Evolutionary conservation across 768 basidiomycete species (phyloP).

Genomic region (Agrocybe chaxingu): DNA sequence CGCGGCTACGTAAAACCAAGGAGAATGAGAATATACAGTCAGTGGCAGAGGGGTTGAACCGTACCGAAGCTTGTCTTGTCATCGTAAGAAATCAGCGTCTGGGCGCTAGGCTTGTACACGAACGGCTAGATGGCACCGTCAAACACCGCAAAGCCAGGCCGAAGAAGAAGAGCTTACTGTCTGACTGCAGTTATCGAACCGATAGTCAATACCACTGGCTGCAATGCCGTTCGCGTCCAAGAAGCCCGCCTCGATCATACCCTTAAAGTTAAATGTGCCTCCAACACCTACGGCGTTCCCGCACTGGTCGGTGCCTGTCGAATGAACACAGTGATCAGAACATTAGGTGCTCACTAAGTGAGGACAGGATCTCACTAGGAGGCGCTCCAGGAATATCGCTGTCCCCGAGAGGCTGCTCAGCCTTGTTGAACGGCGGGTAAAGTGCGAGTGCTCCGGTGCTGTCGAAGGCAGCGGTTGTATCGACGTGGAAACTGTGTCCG

Average conservation of each 20-base stretch:
- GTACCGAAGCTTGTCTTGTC: constrained; percentile 55
- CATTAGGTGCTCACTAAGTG: background rate
- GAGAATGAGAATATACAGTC: background rate
- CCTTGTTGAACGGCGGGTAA: constrained; percentile 49
- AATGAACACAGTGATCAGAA: background rate
- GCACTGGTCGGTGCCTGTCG: constrained; percentile 43
- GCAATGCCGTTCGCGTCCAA: constrained; percentile 42
- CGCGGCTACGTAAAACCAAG: constrained; percentile 26
- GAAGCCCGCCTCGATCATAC: constrained; percentile 53
- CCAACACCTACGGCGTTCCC: constrained; percentile 26
- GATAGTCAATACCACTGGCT: constrained; percentile 49
- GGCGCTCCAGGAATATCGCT: constrained; percentile 19
- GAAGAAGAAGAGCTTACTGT: constrained; percentile 48
- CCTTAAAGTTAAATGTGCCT: constrained; percentile 57
- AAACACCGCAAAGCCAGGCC: background rate
- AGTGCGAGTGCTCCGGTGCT: constrained; percentile 29
- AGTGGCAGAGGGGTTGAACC: background rate
- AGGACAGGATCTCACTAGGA: constrained; percentile 13
- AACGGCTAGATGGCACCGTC: constrained; percentile 44
- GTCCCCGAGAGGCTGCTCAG: constrained; percentile 48
- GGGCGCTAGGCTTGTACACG: constrained; percentile 51
- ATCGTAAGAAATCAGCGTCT: constrained; percentile 69
- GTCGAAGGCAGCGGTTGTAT: constrained; percentile 34
- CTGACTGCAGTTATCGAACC: constrained; percentile 66
- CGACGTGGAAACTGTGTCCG: constrained; percentile 71